Conservation (phyloP, 345 rosid genomes). For the Sonneratia caseolaris region DNA sequence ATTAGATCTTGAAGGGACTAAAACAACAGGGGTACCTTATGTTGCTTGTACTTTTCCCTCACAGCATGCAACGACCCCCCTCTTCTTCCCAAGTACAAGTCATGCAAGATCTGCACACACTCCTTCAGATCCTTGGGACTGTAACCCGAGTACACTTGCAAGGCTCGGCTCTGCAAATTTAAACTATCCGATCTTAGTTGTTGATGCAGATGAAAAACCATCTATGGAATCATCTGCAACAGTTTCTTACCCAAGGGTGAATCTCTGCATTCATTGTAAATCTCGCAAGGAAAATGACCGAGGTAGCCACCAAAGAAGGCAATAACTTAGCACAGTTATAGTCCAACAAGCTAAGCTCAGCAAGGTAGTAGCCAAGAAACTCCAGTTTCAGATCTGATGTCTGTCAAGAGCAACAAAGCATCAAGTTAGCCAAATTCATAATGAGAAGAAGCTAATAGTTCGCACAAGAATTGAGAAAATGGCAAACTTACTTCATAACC, state of each 20-base stretch:
- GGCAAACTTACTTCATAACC: conserved; percentile 26
- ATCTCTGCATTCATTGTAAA: conserved; percentile 27
- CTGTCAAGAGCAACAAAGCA: conserved; percentile 17
- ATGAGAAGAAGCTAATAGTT: background rate
- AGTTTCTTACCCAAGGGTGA: no score
- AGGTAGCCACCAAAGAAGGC: conserved; percentile 60
- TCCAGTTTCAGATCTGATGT: conserved; percentile 30
- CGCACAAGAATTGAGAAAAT: background rate
- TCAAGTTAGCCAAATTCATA: conserved; percentile 1
- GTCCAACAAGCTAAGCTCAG: conserved; percentile 64
- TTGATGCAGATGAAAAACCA: no score
- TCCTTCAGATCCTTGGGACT: conserved; percentile 38
- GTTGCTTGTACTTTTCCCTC: conserved; percentile 46
- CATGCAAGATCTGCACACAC: conserved; percentile 37
- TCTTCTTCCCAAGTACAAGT: conserved; percentile 36
- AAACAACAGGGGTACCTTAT: conserved; percentile 30
- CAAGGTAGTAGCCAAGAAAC: conserved; percentile 51
- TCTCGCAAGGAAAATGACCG: conserved; percentile 49
- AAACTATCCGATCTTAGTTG: no score
- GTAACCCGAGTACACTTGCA: conserved; percentile 42
- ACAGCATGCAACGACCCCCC: conserved; percentile 31
- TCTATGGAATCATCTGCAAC: no score
- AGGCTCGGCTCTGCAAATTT: background rate
- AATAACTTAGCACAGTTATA: conserved; percentile 44
- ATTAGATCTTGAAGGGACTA: background rate